Base-by-base conservation (phyloP, 805 yeast genomes). In the Kodamaea nitidulidarum region DNA sequence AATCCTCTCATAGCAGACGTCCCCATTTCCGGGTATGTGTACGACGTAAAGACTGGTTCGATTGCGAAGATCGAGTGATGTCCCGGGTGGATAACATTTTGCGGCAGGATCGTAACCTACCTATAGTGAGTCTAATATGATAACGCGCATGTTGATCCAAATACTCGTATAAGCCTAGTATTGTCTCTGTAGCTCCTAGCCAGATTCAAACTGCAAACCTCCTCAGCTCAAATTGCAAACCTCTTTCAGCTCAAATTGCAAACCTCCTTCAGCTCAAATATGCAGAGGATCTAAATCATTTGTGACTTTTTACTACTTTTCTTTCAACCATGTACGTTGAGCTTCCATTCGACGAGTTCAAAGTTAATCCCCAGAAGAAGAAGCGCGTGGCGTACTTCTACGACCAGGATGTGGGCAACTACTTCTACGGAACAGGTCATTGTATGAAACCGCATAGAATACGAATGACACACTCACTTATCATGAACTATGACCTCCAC, bases 21-120 rank as follows among this genome's bases (percentile, higher is more conserved):
- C 9, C 68, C 70, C 5, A 47, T 65, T 21, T 47, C 63, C 12
- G 72, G 71, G 2, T 66, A 65, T 32, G 47, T 63, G 29, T 66
- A 66, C 37, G 67, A 65, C 39, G 70, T 65, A 18, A 56, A 58
- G 44, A 54, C 55, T 4, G 72, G 72, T 7, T 41, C 37, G 29
- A 55, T 64, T 42, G 48, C 44, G n/a, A 53, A 52, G 43, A 60
- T 62, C 24, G 35, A 5, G 22, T 20, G 22, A 20, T 5, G 22
- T n/a, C n/a, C n/a, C n/a, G n/a, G n/a, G n/a, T n/a, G n/a, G n/a
- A n/a, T n/a, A n/a, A n/a, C n/a, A n/a, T n/a, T n/a, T n/a, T n/a
- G n/a, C n/a, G n/a, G n/a, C n/a, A n/a, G n/a, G n/a, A n/a, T n/a
- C n/a, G n/a, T n/a, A n/a, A n/a, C n/a, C n/a, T n/a, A n/a, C n/a